These are phyloP conservation scores for Collybia sp. DNA, from an alignment of 768 basidiomycete genomes.

Conservation along the genomic window DNA sequence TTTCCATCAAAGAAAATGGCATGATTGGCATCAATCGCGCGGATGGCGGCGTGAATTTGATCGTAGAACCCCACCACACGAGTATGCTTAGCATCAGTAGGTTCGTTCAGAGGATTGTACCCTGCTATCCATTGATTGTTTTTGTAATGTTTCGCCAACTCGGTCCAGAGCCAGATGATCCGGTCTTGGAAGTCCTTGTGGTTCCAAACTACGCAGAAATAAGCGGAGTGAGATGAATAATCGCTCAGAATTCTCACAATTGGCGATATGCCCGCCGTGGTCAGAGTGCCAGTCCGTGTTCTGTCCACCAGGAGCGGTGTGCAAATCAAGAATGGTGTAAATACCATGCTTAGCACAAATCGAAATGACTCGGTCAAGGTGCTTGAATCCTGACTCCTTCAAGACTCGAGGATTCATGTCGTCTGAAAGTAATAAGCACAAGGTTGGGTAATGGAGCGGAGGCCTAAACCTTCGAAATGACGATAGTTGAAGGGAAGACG, in stretches of 20 bases:
- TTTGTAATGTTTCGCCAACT: constrained; percentile 72
- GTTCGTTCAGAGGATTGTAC: constrained; percentile 84
- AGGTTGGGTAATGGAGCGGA: background rate
- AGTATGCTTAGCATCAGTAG: constrained; percentile 65
- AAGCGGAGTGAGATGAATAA: background rate
- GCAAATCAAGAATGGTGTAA: constrained; percentile 79
- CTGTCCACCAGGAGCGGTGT: constrained; percentile 72
- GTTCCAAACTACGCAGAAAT: constrained; percentile 52
- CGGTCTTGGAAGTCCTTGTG: constrained; percentile 87
- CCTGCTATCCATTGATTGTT: constrained; percentile 81
- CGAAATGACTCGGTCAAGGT: constrained; percentile 78
- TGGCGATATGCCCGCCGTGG: constrained; percentile 62
- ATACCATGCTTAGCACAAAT: constrained; percentile 73
- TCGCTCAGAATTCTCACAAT: constrained; percentile 29
- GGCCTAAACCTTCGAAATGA: constrained; percentile 58
- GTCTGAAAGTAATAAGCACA: constrained; percentile 24
- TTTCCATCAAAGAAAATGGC: constrained; percentile 81
- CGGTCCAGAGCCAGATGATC: constrained; percentile 69
- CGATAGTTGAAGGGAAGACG: constrained; percentile 73
- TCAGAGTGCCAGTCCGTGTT: constrained; percentile 82
- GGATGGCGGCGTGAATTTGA: constrained; percentile 64
- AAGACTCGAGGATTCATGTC: constrained; percentile 78
- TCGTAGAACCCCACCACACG: constrained; percentile 66
- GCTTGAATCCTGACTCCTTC: constrained; percentile 71
- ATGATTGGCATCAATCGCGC: constrained; percentile 64